A percentile compares a stretch with the other conserved stretches of the same genome.
These are phyloP conservation scores for Aureobasidium sp. DNA, from an alignment of 2,329 filamentous ascomycete species.

Conservation along the genomic window DNA sequence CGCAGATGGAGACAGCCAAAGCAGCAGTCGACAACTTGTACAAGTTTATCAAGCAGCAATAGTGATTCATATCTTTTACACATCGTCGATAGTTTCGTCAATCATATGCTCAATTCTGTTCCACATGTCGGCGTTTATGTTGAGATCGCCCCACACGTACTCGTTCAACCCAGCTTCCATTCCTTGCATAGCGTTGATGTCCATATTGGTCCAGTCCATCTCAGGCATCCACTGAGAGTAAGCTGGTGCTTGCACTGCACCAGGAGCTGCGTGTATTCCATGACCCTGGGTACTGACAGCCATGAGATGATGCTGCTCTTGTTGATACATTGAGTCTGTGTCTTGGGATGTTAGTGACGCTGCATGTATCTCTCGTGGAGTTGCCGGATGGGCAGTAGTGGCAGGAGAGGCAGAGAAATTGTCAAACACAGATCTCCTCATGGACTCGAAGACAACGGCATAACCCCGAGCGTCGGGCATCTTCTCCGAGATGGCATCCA, in stretches of 20 bases:
- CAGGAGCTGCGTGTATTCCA: neutral
- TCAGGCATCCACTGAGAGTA: neutral
- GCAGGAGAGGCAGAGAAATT: neutral
- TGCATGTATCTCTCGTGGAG: neutral
- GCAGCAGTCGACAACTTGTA: conserved; percentile 30
- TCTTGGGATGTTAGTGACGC: neutral
- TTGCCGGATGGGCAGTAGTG: neutral
- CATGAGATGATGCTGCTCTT: neutral
- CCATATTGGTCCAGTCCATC: neutral
- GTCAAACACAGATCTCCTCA: neutral
- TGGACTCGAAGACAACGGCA: neutral
- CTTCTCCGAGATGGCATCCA: neutral
- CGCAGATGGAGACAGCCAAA: conserved; percentile 32
- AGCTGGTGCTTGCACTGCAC: neutral
- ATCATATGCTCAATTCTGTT: conserved; percentile 5
- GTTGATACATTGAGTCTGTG: neutral
- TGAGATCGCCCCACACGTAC: conserved; percentile 2
- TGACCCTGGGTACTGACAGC: neutral
- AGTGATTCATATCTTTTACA: neutral
- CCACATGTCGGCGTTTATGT: conserved; percentile 6
- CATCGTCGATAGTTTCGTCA: neutral
- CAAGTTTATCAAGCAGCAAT: neutral
- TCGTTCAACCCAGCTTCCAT: conserved; percentile 3
- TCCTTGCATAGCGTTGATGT: neutral
- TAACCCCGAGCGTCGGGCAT: neutral